Conservation (phyloP, 129 eudicot genomes). For the Gnaphalium uliginosum region DNA sequence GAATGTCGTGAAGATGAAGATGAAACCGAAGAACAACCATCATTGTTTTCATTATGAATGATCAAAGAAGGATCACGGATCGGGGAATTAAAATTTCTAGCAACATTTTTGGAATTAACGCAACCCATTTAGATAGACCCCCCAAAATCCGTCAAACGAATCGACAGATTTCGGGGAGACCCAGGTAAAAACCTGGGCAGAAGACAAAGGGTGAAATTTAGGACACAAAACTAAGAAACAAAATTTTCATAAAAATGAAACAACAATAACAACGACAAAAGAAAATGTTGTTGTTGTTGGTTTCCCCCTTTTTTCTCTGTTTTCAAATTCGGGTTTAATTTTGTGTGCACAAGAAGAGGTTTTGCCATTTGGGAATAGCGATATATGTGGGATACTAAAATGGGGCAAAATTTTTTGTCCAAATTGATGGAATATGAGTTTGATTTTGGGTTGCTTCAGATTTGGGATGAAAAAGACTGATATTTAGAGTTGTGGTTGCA, state of each 20-base stretch:
- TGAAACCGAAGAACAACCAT: neutral
- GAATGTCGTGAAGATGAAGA: neutral
- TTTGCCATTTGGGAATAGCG: constrained; percentile 17
- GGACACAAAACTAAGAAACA: constrained; percentile 16
- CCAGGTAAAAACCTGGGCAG: constrained; percentile 21
- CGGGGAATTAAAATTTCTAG: neutral
- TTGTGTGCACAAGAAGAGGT: neutral
- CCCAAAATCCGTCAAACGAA: constrained; percentile 47
- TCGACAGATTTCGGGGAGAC: constrained; percentile 41
- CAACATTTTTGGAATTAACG: constrained; percentile 52
- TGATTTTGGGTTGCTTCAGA: constrained; percentile 1
- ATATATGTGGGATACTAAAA: constrained; percentile 31
- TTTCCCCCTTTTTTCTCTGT: constrained; percentile 17
- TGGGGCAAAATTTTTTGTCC: constrained; percentile 26
- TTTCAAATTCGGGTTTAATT: constrained; percentile 1
- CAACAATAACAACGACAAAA: neutral
- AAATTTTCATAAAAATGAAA: neutral
- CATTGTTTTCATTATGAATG: neutral
- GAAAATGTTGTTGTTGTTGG: constrained; percentile 3
- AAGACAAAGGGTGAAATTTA: constrained; percentile 18
- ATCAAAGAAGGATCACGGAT: constrained; percentile 8
- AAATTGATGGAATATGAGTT: constrained; percentile 8
- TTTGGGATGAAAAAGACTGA: constrained; percentile 14
- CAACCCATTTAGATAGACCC: constrained; percentile 62
- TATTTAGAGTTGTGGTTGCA: constrained; percentile 1